Evolutionary conservation across 139 green algal genomes (phyloP), one percentile per base, ranked within the genome.

Genomic region (Tetradesmus obliquus): DNA sequence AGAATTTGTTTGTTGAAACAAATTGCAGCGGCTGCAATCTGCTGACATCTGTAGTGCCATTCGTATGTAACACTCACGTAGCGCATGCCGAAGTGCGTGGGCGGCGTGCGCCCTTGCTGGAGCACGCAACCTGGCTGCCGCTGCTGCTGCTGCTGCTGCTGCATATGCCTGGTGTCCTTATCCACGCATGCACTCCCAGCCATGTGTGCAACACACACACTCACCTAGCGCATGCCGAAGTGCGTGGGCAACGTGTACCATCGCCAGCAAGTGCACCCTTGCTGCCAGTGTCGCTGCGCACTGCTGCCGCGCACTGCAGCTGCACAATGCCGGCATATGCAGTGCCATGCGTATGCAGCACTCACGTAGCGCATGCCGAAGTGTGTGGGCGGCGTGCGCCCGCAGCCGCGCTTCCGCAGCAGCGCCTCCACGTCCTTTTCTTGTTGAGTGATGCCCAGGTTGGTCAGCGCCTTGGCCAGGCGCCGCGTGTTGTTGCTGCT

Each of bases 321-420:
- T 45, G 32, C 32, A 45, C 32, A 45, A 45, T 45, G 32, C 32
- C 32, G 32, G 32, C 32, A 45, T 45, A 45, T 45, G 32, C 32
- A 45, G 32, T 45, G 32, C 32, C 32, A 45, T 45, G 32, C 32
- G 32, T 45, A 45, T 45, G 55, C 1, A 10, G 3, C 54, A 79
- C 84, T 88, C 51, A 88, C 84, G 57, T 79, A 88, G 71, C 84
- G 71, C 84, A 88, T 88, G 17, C 57, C 84, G 79, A 88, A 88
- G 9, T 76, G 84, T 19, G 57, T 79, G 8, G 57, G 7, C 22
- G 84, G 84, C 2, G 57, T 62, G 22, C 32, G 17, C n/a, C 84
- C 84, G 51, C 57, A 76, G 20, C 57, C 57, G 0, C 57, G 84
- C 84, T 88, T 79, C n/a, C 58, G 15, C 58, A 79, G 3, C 84